phyloP scores from a whole-genome alignment of 208 protist genomes.

The Acanthamoeba culbertsoni region DNA sequence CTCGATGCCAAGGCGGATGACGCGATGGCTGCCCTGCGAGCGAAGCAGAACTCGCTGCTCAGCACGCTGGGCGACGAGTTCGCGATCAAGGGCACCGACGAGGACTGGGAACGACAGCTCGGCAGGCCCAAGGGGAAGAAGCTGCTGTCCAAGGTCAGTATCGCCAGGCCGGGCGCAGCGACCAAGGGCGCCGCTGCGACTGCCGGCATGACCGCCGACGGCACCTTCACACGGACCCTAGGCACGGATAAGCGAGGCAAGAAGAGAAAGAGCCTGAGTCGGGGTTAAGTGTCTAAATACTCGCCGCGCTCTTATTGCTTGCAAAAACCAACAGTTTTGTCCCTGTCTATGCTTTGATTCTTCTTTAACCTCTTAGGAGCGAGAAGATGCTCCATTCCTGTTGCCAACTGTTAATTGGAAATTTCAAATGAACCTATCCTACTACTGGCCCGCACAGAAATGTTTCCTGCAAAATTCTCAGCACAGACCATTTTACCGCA shows the following conservation, averaged over 20 bases:
- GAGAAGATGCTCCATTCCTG: not conserved
- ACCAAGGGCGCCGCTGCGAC: not conserved
- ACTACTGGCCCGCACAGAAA: no score
- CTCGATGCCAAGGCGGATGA: not conserved
- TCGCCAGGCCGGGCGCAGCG: not conserved
- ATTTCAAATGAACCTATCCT: no score
- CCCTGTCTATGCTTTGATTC: not conserved
- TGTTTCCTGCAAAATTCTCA: not conserved
- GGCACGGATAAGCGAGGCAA: not conserved
- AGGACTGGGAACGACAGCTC: slow-evolving; percentile 48
- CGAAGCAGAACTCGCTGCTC: not conserved
- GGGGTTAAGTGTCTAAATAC: not conserved
- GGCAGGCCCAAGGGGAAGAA: slow-evolving; percentile 3
- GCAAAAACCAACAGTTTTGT: not conserved
- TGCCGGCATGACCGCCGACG: not conserved
- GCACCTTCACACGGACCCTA: not conserved
- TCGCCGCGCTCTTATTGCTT: not conserved
- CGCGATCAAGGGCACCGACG: slow-evolving; percentile 54
- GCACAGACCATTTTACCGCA: no score
- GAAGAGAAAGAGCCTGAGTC: not conserved
- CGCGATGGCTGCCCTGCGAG: not conserved
- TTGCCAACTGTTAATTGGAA: no score
- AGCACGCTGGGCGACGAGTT: slow-evolving; percentile 37
- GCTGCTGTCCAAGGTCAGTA: not conserved
- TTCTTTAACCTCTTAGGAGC: not conserved